Conservation (phyloP, 1,139 yeast species). For the Yamadazyma atmosphaerica region DNA sequence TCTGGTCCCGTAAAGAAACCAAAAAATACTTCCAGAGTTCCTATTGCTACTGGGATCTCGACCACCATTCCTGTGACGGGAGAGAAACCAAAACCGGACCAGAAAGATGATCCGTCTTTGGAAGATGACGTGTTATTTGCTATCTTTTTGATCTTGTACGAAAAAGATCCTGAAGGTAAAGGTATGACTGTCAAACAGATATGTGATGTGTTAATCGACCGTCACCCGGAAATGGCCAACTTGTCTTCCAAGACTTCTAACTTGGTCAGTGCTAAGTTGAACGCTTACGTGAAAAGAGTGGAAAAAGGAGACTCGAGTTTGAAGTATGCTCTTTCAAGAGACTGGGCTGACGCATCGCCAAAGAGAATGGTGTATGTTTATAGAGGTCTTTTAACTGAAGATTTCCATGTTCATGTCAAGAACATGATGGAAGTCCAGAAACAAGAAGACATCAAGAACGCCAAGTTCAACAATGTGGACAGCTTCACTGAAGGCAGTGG, state of each 20-base stretch:
- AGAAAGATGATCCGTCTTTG: conserved; percentile 57
- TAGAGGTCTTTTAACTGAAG: conserved; percentile 71
- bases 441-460: conserved; percentile 15
- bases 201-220: conserved; percentile 69
- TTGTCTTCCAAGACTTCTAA: conserved; percentile 79
- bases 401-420: conserved; percentile 68
- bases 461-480: conserved; percentile 1
- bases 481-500: not conserved
- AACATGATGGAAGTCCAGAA: conserved; percentile 48
- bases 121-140: conserved; percentile 78
- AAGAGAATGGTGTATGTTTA: conserved; percentile 86
- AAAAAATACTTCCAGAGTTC: conserved; percentile 42
- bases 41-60: conserved; percentile 71
- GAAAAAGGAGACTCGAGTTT: conserved; percentile 76
- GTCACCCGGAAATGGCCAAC: conserved; percentile 81
- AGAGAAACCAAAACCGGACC: conserved; percentile 71
- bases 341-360: conserved; percentile 88
- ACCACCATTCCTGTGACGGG: conserved; percentile 81
- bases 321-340: conserved; percentile 73
- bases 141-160: conserved; percentile 68
- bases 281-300: conserved; percentile 80
- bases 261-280: conserved; percentile 75
- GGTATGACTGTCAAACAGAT: conserved; percentile 88
- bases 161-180: conserved; percentile 61
- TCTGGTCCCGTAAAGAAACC: conserved; percentile 24